These are phyloP conservation scores for Conringia planisiliqua DNA, from an alignment of 345 rosid species.

Conservation along the genomic window DNA sequence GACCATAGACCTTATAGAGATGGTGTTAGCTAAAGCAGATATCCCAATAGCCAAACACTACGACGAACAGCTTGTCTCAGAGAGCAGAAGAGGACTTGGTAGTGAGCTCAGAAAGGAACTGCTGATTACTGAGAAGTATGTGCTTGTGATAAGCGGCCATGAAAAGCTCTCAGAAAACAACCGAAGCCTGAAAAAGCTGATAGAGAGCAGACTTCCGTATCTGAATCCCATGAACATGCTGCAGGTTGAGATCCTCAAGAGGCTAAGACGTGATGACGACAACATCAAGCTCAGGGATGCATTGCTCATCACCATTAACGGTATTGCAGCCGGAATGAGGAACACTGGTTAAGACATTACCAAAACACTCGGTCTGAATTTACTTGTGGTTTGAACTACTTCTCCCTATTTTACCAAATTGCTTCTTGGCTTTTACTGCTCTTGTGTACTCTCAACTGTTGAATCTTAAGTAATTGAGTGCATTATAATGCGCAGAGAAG, in stretches of 20 bases:
- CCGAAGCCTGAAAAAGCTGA: conserved; percentile 77
- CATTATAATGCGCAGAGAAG: neutral
- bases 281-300: conserved; percentile 87
- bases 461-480: neutral
- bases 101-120: conserved; percentile 63
- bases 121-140: conserved; percentile 60
- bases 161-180: conserved; percentile 71
- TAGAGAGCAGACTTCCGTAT: conserved; percentile 87
- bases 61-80: conserved; percentile 83
- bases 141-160: conserved; percentile 69
- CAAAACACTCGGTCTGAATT: neutral
- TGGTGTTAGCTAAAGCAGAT: conserved; percentile 93
- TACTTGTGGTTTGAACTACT: conserved; percentile 7
- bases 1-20: conserved; percentile 91
- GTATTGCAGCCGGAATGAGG: conserved; percentile 98
- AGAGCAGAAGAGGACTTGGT: conserved; percentile 67
- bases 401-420: neutral
- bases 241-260: conserved; percentile 86
- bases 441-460: neutral
- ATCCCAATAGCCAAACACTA: conserved; percentile 81
- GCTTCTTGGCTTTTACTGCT: neutral
- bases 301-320: conserved; percentile 81
- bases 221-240: conserved; percentile 86
- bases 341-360: conserved; percentile 51
- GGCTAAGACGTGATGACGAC: conserved; percentile 77